phyloP scores from a whole-genome alignment of 164 flowering plant species.

The Taxillus chinensis region DNA sequence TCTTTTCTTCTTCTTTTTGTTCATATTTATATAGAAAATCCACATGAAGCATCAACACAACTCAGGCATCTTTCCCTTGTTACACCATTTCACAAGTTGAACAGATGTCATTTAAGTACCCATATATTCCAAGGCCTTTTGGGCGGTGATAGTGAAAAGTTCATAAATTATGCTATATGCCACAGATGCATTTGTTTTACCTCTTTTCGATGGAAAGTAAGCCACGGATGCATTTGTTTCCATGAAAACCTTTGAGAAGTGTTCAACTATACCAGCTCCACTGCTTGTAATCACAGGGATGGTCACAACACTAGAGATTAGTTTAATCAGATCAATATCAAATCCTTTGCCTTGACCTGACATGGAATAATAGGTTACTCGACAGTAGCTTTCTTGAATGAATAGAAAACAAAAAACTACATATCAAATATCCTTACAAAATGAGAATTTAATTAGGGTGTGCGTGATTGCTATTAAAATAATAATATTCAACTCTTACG shows the following conservation, averaged over 20 bases:
- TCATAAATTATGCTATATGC: background rate
- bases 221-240: conserved; percentile 90
- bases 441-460: too few species aligned
- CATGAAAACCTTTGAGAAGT: conserved; percentile 82
- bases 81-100: background rate
- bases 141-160: background rate
- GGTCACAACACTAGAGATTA: conserved; percentile 85
- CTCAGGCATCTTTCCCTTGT: background rate
- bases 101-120: background rate
- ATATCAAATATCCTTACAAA: background rate
- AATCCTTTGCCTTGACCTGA: conserved; percentile 97
- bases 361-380: conserved; percentile 10
- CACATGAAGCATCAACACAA: too few species aligned
- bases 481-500: background rate
- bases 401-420: background rate
- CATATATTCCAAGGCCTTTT: too few species aligned
- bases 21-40: too few species aligned
- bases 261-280: conserved; percentile 82
- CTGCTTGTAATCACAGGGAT: conserved; percentile 99
- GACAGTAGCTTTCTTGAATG: background rate
- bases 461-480: background rate
- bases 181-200: too few species aligned
- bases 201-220: conserved; percentile 89
- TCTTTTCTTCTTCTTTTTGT: too few species aligned
- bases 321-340: conserved; percentile 72